Percentiles rank a stretch among this genome's conserved stretches.
These are phyloP conservation scores for Aegilops sharonensis DNA, from an alignment of 176 grass and related monocot species.

Conservation along the genomic window DNA sequence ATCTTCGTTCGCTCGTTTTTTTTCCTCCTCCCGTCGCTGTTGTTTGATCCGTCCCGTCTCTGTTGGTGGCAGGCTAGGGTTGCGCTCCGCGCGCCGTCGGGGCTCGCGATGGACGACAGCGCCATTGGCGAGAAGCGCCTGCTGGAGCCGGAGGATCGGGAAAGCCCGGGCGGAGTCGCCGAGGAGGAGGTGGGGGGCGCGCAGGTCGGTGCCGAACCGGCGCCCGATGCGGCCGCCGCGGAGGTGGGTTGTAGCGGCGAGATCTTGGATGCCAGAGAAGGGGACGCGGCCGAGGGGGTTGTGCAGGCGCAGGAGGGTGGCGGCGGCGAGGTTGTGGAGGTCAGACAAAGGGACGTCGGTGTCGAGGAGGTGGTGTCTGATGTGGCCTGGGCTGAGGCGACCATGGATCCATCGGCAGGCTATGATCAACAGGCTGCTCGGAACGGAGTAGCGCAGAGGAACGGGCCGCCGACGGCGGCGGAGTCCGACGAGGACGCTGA, in stretches of 20 bases:
- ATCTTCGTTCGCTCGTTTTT: not conserved
- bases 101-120: conserved; percentile 33
- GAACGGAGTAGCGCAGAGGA: conserved; percentile 8
- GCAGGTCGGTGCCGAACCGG: conserved; percentile 14
- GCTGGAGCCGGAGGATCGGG: conserved; percentile 23
- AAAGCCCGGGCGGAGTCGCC: conserved; percentile 23
- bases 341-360: not conserved
- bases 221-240: conserved; percentile 5
- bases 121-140: not conserved
- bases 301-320: not conserved
- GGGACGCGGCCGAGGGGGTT: not conserved
- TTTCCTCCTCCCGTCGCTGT: not conserved
- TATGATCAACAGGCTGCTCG: not conserved
- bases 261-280: not conserved
- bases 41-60: conserved; percentile 40
- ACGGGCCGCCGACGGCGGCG: not conserved
- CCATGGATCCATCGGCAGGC: not conserved
- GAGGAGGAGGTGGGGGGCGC: conserved; percentile 8
- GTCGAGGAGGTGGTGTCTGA: not conserved
- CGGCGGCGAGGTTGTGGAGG: not conserved
- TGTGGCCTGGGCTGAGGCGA: not conserved
- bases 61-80: conserved; percentile 29
- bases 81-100: conserved; percentile 8
- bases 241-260: not conserved
- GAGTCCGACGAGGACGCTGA: conserved; percentile 14